Conservation (phyloP, 805 yeast species). For the Brettanomyces naardenensis region DNA sequence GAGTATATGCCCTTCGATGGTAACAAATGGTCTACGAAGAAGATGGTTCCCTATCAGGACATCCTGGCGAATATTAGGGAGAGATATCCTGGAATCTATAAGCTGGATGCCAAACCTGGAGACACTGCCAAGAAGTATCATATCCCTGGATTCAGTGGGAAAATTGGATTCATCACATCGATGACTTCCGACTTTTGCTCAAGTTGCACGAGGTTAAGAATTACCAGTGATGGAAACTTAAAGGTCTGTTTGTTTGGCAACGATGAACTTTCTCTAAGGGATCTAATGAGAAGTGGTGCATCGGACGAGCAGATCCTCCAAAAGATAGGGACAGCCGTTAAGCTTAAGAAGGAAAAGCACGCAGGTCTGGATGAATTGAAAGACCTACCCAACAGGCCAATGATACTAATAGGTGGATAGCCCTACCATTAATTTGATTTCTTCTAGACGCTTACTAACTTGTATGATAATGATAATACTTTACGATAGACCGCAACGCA, state of each 20-base stretch:
- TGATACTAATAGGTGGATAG: constrained; percentile 51
- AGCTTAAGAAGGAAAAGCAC: constrained; percentile 39
- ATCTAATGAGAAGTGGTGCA: constrained; percentile 31
- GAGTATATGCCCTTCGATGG: constrained; percentile 57
- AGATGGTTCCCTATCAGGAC: constrained; percentile 38
- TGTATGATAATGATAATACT: neutral
- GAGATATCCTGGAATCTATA: constrained; percentile 22
- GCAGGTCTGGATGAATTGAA: constrained; percentile 43
- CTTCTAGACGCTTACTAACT: too few relatives aligned
- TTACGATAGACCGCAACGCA: neutral
- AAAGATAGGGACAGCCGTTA: constrained; percentile 38
- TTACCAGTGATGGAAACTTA: constrained; percentile 46
- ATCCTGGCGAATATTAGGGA: constrained; percentile 28
- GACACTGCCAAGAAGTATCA: constrained; percentile 43
- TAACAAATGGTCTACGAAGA: constrained; percentile 39
- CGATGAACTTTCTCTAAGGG: constrained; percentile 40
- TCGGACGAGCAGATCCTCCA: constrained; percentile 29
- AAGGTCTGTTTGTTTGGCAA: constrained; percentile 50
- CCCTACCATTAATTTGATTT: too few relatives aligned
- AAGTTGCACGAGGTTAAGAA: constrained; percentile 42
- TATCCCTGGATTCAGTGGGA: constrained; percentile 36
- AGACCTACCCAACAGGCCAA: constrained; percentile 42
- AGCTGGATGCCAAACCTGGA: constrained; percentile 27
- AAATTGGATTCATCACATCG: constrained; percentile 45
- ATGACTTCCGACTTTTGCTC: constrained; percentile 48